Conservation (phyloP, 1,139 yeast species). For the Yamadazyma blattariae region DNA sequence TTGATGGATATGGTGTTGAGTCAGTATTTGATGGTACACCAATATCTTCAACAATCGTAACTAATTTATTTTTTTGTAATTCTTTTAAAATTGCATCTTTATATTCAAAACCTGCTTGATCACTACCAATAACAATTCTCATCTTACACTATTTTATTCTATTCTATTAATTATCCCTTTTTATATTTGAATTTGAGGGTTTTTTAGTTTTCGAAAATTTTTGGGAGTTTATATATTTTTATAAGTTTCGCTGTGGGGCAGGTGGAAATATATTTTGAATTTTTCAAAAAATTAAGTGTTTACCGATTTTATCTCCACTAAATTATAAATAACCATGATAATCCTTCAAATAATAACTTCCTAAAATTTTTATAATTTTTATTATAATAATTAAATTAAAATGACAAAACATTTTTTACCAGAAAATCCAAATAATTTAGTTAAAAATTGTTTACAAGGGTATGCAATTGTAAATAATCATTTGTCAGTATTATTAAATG, state of each 20-base stretch:
- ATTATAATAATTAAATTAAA: too few species aligned
- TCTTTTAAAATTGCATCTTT: slow-evolving; percentile 36
- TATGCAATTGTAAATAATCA: slow-evolving; percentile 16
- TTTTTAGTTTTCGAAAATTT: too few species aligned
- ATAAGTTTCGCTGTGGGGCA: slow-evolving; percentile 1
- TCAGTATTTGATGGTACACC: slow-evolving; percentile 30
- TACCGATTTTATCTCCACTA: slow-evolving; percentile 6
- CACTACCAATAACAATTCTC: slow-evolving; percentile 38
- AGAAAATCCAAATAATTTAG: slow-evolving; percentile 16
- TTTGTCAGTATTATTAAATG: slow-evolving; percentile 24
- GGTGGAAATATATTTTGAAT: neutral
- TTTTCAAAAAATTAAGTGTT: neutral
- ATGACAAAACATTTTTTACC: slow-evolving; percentile 23
- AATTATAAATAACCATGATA: neutral
- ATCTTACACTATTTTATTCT: too few species aligned
- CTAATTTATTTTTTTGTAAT: slow-evolving; percentile 24
- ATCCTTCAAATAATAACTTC: too few species aligned
- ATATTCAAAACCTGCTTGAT: slow-evolving; percentile 45
- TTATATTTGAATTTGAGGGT: too few species aligned
- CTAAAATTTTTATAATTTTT: too few species aligned
- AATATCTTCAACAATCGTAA: slow-evolving; percentile 34
- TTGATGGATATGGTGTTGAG: slow-evolving; percentile 36
- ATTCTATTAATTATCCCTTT: neutral
- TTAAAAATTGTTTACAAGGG: slow-evolving; percentile 17
- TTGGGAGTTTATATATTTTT: slow-evolving; percentile 2